Percentiles rank a stretch among this genome's conserved stretches.
Conservation (phyloP, 2,329 filamentous ascomycete genomes). For the Claviceps pazoutovae region DNA sequence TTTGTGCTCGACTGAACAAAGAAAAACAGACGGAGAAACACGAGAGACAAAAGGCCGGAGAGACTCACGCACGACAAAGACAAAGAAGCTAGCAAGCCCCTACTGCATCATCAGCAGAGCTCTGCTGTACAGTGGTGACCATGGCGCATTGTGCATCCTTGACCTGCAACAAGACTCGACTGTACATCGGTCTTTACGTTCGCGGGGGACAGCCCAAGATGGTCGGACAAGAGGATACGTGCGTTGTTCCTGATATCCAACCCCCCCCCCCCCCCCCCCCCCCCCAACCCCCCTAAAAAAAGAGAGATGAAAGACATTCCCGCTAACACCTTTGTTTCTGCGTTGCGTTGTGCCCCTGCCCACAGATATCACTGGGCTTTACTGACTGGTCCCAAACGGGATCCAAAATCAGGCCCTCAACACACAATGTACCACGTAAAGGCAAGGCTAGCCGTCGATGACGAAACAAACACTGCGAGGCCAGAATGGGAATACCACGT, state of each 20-base stretch:
- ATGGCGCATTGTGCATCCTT: not conserved
- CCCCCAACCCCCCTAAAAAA: not conserved
- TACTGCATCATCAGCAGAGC: not conserved
- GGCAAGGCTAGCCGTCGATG: constrained; percentile 2
- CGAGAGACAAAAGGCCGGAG: too few relatives aligned
- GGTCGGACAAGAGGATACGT: constrained; percentile 5
- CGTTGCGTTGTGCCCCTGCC: too few relatives aligned
- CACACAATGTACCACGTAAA: constrained; percentile 7
- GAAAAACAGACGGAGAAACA: not conserved
- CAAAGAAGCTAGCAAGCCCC: not conserved
- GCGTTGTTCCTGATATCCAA: not conserved
- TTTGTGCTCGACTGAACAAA: not conserved
- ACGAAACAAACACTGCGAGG: constrained; percentile 2
- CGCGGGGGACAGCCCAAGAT: constrained; percentile 5
- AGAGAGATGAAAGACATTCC: not conserved
- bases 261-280: not conserved
- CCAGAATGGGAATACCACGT: constrained; percentile 5
- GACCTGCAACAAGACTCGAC: constrained; percentile 4
- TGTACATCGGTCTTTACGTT: constrained; percentile 7
- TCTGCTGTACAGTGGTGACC: not conserved
- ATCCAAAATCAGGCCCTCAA: not conserved
- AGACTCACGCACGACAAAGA: not conserved
- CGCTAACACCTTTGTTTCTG: not conserved
- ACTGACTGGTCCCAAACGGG: constrained; percentile 4
- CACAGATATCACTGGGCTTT: constrained; percentile 7